A percentile compares a stretch with the other conserved stretches of the same genome.
These are phyloP conservation scores for Pseudogymnoascus sp. DNA, from an alignment of 2,329 filamentous ascomycete genomes.

Conservation along the genomic window DNA sequence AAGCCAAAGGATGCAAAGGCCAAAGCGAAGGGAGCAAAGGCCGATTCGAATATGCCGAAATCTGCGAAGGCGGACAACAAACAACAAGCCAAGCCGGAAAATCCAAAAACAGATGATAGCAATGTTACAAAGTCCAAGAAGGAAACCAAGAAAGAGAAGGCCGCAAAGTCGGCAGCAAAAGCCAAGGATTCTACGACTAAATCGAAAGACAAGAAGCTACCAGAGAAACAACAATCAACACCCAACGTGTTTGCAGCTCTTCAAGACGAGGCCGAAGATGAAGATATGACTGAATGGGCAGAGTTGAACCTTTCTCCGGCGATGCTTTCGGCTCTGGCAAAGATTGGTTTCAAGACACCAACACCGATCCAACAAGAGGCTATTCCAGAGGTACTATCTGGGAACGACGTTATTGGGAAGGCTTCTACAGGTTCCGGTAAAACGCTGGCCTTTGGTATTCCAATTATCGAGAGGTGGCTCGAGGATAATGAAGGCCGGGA, in stretches of 20 bases:
- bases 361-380: slow-evolving; percentile 72
- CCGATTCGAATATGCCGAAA: neutral
- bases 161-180: slow-evolving; percentile 18
- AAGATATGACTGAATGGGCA: slow-evolving; percentile 74
- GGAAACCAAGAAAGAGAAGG: slow-evolving; percentile 27
- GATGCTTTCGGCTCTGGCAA: slow-evolving; percentile 66
- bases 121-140: slow-evolving; percentile 19
- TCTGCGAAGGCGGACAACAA: slow-evolving; percentile 24
- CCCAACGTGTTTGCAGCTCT: slow-evolving; percentile 36
- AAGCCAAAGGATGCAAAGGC: slow-evolving; percentile 18
- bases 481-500: slow-evolving; percentile 37
- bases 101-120: slow-evolving; percentile 21
- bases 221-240: slow-evolving; percentile 19
- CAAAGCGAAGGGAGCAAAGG: slow-evolving; percentile 22
- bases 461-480: slow-evolving; percentile 80
- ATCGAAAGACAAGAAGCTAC: slow-evolving; percentile 22
- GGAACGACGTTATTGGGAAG: slow-evolving; percentile 90
- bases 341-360: slow-evolving; percentile 71
- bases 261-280: slow-evolving; percentile 46
- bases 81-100: slow-evolving; percentile 13
- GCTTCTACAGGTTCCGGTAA: slow-evolving; percentile 95
- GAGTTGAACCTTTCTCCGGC: slow-evolving; percentile 64
- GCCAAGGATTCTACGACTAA: slow-evolving; percentile 26
- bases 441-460: slow-evolving; percentile 89
- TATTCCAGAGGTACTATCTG: slow-evolving; percentile 75